Percentiles rank a stretch among this genome's conserved stretches.
Conservation (phyloP, 805 yeast genomes). For the Ogataea parapolymorpha region DNA sequence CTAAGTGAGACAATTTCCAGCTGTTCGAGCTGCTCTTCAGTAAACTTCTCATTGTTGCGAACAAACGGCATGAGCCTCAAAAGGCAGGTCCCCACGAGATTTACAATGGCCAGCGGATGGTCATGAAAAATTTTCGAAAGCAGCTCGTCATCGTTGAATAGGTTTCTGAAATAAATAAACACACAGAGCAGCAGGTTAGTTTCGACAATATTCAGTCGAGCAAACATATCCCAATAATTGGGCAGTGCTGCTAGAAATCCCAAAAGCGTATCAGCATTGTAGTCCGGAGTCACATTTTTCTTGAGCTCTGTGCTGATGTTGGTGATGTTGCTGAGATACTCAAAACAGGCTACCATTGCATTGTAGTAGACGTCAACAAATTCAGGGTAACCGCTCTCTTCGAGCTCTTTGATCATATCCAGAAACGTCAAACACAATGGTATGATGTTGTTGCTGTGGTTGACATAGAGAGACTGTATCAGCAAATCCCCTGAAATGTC, state of each 20-base stretch:
- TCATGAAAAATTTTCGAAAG: slow-evolving; percentile 8
- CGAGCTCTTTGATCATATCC: slow-evolving; percentile 1
- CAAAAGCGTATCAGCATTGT: slow-evolving; percentile 7
- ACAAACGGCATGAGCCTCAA: not conserved
- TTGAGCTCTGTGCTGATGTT: slow-evolving; percentile 6
- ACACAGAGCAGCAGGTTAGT: slow-evolving; percentile 10
- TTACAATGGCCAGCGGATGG: slow-evolving; percentile 3
- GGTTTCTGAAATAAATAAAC: slow-evolving; percentile 13
- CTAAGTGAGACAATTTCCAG: slow-evolving; percentile 23
- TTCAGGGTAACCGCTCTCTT: not conserved
- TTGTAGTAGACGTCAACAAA: slow-evolving; percentile 7
- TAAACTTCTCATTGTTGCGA: slow-evolving; percentile 9
- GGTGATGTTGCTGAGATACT: slow-evolving; percentile 19
- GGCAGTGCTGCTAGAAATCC: slow-evolving; percentile 7
- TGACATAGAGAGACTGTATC: slow-evolving; percentile 13
- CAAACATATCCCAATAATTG: not conserved
- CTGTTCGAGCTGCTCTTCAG: slow-evolving; percentile 15
- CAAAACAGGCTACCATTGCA: slow-evolving; percentile 14
- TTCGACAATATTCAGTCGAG: not conserved
- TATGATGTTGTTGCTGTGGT: slow-evolving; percentile 12
- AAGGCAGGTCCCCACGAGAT: slow-evolving; percentile 5
- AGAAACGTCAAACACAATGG: slow-evolving; percentile 14
- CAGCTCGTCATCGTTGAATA: slow-evolving; percentile 12
- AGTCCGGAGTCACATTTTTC: slow-evolving; percentile 1
- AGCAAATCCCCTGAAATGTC: slow-evolving; percentile 14